Base-by-base conservation (phyloP, 768 basidiomycete species). In the Kwoniella sp. region DNA sequence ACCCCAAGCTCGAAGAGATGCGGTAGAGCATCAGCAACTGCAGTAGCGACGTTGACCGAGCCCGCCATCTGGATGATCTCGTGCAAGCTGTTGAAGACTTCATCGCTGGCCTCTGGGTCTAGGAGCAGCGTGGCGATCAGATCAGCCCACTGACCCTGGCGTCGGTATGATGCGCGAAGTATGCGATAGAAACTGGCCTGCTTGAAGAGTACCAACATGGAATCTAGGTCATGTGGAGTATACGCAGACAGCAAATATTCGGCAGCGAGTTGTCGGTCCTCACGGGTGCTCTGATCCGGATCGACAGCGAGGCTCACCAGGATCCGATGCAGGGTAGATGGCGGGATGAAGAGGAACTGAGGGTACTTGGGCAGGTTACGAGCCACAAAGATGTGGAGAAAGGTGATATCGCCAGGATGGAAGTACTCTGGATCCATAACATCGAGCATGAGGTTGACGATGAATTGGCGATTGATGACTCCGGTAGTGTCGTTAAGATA, bases 291-390 rank as follows among this genome's bases (percentile, higher is more conserved):
- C 14, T 77, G 74, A 69, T 93, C 89, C 0, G 78, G 68, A 67
- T 91, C 89, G 53, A 81, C 78, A 0, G 88, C 83, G 11, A 99
- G 83, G 5, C 81, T 81, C 52, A 86, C 78, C 42, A 99, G 81
- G 62, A 96, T 83, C 33, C 76, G 79, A 62, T 90, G 85, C 15
- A 91, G 78, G 3, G 81, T 77, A 54, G 80, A 84, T 0, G 85
- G 81, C 0, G 84, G 75, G 34, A 90, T 77, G 48, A 80, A 74
- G 23, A 76, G 61, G 72, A 84, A 89, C 74, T 95, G 91, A 1
- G 87, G 84, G 75, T 98, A 99, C 76, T 96, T 98, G 0, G 95
- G 89, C 10, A 95, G 83, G 72, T 98, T 99, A 53, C 92, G 85
- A 3, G 95, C 89, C 50, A 98, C 81, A 75, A 99, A 99, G 56